These are phyloP conservation scores for Sporothrix brasiliensis DNA, from an alignment of 2,329 filamentous ascomycete genomes.

Conservation along the genomic window DNA sequence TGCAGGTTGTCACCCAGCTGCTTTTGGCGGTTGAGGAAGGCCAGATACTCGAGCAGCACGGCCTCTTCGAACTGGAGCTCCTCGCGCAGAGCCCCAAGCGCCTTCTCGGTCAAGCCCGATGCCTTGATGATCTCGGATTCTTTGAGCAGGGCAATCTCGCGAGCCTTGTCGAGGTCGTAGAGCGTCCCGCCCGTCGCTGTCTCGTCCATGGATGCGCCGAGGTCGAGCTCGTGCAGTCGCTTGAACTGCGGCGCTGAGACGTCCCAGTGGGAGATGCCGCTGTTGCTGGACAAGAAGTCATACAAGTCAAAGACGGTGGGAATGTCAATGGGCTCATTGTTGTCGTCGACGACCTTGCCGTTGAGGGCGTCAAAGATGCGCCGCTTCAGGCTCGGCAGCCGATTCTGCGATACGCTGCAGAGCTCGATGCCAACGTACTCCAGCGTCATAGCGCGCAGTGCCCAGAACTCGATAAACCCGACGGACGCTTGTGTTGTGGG, in stretches of 20 bases:
- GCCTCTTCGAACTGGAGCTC: conserved; percentile 61
- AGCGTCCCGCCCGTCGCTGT: conserved; percentile 57
- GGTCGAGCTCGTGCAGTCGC: conserved; percentile 67
- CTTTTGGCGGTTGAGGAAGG: conserved; percentile 64
- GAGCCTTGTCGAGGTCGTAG: conserved; percentile 71
- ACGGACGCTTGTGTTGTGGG: conserved; percentile 67
- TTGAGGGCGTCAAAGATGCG: conserved; percentile 73
- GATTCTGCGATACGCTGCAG: conserved; percentile 71
- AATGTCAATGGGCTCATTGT: conserved; percentile 66
- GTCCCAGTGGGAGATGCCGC: conserved; percentile 55
- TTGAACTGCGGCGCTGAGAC: conserved; percentile 57
- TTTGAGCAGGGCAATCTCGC: conserved; percentile 72
- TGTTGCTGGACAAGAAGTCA: conserved; percentile 72
- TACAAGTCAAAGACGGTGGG: conserved; percentile 88
- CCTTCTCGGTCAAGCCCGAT: neutral
- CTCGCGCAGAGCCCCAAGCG: conserved; percentile 48
- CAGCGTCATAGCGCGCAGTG: conserved; percentile 73
- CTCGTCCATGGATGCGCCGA: conserved; percentile 65
- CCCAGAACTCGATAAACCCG: conserved; percentile 76
- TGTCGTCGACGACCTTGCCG: conserved; percentile 70
- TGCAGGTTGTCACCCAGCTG: conserved; percentile 62
- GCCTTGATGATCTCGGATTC: conserved; percentile 60
- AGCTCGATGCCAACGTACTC: conserved; percentile 88
- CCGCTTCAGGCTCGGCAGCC: conserved; percentile 70
- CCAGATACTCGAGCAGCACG: conserved; percentile 62